These are phyloP conservation scores for Heliamphora exappendiculata DNA, from an alignment of 148 eudicot species.

Conservation along the genomic window DNA sequence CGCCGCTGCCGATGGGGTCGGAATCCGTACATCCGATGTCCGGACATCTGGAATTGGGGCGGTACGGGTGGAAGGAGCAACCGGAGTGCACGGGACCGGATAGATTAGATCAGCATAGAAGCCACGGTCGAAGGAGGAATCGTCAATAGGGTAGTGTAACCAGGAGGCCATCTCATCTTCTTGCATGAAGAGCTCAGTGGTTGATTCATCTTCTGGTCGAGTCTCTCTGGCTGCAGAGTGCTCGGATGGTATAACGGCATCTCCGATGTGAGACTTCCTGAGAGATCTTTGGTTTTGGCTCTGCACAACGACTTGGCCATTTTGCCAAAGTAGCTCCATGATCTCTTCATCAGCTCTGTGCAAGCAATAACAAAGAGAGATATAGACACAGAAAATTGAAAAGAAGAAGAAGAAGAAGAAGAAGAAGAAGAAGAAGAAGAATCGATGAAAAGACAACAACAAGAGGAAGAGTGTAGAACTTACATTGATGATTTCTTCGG, in stretches of 20 bases:
- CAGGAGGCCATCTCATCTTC: constrained; percentile 73
- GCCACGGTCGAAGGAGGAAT: constrained; percentile 31
- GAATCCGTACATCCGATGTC: not conserved
- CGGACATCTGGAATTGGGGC: constrained; percentile 14
- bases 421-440: not conserved
- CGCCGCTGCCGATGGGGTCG: constrained; percentile 3
- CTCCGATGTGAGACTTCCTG: constrained; percentile 20
- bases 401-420: not conserved
- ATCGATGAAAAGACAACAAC: not conserved
- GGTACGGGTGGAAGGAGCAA: not conserved
- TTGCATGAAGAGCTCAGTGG: constrained; percentile 39
- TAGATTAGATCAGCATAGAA: constrained; percentile 41
- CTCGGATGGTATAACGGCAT: constrained; percentile 7
- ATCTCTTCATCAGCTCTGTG: constrained; percentile 50
- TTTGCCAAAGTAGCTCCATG: constrained; percentile 63
- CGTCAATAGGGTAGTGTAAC: constrained; percentile 60
- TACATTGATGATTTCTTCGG: constrained; percentile 37
- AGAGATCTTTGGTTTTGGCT: constrained; percentile 33
- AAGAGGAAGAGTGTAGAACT: not conserved
- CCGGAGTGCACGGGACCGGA: constrained; percentile 15
- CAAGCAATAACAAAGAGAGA: not conserved
- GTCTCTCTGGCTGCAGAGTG: constrained; percentile 15
- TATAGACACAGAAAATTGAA: not conserved
- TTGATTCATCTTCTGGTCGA: constrained; percentile 16
- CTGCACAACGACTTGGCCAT: constrained; percentile 47